phyloP scores from a whole-genome alignment of 257 asterid genomes.

The Fraxinus quadrangulata region DNA sequence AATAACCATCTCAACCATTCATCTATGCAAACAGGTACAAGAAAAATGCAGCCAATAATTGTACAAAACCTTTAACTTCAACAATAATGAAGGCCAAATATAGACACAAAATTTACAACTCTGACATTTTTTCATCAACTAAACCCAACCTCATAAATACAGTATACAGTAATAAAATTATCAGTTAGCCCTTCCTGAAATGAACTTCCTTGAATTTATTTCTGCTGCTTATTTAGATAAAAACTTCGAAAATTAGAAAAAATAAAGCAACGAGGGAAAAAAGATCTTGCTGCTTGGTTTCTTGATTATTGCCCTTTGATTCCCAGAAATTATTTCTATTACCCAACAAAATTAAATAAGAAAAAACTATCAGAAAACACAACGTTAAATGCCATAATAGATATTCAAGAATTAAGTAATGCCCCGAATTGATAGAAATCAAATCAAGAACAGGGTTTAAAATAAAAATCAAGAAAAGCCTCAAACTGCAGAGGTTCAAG shows the following conservation, averaged over 20 bases:
- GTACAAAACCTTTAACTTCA: slow-evolving; percentile 27
- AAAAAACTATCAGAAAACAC: too few relatives aligned
- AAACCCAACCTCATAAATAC: slow-evolving; percentile 26
- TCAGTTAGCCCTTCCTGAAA: not conserved
- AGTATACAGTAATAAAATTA: slow-evolving; percentile 25
- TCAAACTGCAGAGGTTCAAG: slow-evolving; percentile 19
- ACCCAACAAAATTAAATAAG: too few relatives aligned
- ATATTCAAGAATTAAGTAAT: slow-evolving; percentile 9
- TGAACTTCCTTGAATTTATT: not conserved
- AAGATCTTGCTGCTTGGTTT: slow-evolving; percentile 16
- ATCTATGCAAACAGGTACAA: slow-evolving; percentile 18
- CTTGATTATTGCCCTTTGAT: not conserved
- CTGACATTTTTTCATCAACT: slow-evolving; percentile 29
- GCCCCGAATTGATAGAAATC: slow-evolving; percentile 2
- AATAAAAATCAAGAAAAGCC: not conserved
- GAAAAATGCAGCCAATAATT: slow-evolving; percentile 2
- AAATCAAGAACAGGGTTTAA: slow-evolving; percentile 17
- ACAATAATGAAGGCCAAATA: slow-evolving; percentile 15
- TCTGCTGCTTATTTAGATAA: not conserved
- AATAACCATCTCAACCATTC: not conserved
- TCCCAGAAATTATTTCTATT: not conserved
- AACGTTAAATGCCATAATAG: too few relatives aligned
- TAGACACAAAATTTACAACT: slow-evolving; percentile 23
- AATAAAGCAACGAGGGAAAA: slow-evolving; percentile 15
- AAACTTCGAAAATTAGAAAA: not conserved